Percentiles rank a stretch among this genome's conserved stretches.
These are phyloP conservation scores for Gnomoniopsis smithogilvyi DNA, from an alignment of 2,329 filamentous ascomycete genomes.

Conservation along the genomic window DNA sequence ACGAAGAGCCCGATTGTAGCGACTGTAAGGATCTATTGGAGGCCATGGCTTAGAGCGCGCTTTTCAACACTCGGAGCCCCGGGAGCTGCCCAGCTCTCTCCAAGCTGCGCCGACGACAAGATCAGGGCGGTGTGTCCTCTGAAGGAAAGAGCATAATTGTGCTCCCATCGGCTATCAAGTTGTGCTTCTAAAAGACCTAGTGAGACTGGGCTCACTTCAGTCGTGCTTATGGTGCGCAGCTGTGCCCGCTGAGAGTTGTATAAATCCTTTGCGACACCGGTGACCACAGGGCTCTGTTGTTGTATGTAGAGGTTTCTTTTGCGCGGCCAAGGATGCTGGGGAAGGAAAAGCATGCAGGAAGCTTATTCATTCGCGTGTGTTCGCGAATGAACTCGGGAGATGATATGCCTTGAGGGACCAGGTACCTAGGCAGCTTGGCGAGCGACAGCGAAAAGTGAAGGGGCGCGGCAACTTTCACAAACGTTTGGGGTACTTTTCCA, in stretches of 20 bases:
- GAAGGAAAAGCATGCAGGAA: too few species aligned
- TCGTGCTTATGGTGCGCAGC: background rate
- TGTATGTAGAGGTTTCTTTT: background rate
- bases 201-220: background rate
- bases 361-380: too few species aligned
- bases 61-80: constrained; percentile 17
- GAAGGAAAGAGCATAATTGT: constrained; percentile 8
- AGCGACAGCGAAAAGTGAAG: too few species aligned
- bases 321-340: background rate
- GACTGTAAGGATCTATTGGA: constrained; percentile 27
- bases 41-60: constrained; percentile 32
- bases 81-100: constrained; percentile 24
- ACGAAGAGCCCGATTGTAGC: constrained; percentile 37
- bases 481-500: too few species aligned
- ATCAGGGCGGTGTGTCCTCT: background rate
- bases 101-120: background rate
- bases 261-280: background rate
- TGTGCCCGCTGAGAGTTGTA: background rate
- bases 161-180: background rate
- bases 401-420: too few species aligned
- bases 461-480: too few species aligned
- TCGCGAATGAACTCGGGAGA: too few species aligned
- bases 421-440: too few species aligned
- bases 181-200: background rate
- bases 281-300: background rate